Evolutionary conservation across 2,329 filamentous ascomycete genomes (phyloP), one percentile per base, ranked within the genome.

Genomic region (Zymoseptoria ardabiliae): DNA sequence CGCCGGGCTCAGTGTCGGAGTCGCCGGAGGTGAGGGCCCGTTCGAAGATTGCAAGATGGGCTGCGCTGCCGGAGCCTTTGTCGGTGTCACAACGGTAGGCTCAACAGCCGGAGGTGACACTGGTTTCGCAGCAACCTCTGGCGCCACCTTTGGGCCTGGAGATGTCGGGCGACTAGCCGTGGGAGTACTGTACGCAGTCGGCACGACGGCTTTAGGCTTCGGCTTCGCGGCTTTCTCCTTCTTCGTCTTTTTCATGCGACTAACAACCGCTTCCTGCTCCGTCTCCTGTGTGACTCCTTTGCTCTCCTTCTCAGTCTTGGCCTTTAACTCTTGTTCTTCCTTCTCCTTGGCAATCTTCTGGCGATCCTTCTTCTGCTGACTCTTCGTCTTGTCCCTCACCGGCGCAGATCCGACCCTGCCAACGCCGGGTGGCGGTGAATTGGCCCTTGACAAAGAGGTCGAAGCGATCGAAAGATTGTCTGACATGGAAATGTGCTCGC

Each of bases 241-340:
- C 79, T 89, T 91, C 71, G 89, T 84, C 76, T 93, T 94, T 79
- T 91, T 93, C 79, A 91, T 91, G 56, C 90, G 84, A 35, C 88
- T 88, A 54, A 91, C 72, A 49, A 95, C 88, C 0, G 90, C 90
- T 7, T 85, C 90, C 65, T 82, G 78, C 9, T 79, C 77, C n/a
- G 75, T 71, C 63, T 85, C 83, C 62, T 84, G 81, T 8, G 73
- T 69, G 3, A 69, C 58, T 4, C 68, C 30, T 8, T 70, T 70
- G 28, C 50, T 64, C 30, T 84, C 82, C 64, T 84, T 81, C 17
- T 77, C 75, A 55, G 83, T 78, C 11, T 79, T 73, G 5, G 58
- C 60, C 60, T 86, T 70, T 9, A 53, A 5, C n/a, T 53, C 51
- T 4, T 22, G 22, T 56, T 74, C 71, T 59, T 72, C 85, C 13